Evolutionary conservation across 176 grass and related monocot species (phyloP), one percentile per base, ranked within the genome.

Genomic region (Luzula sylvatica): DNA sequence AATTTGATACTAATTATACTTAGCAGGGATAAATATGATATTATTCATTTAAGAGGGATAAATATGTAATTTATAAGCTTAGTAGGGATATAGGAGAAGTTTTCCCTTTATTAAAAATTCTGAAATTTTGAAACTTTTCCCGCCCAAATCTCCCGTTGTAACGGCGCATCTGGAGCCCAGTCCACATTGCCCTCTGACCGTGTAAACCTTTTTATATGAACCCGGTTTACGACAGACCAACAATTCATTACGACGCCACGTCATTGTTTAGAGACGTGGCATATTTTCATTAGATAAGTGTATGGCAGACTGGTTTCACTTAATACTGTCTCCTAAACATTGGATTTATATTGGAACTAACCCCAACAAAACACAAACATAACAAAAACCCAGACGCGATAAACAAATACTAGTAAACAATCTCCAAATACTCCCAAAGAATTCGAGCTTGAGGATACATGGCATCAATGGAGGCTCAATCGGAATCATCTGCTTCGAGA

Each of bases 131-230:
- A 61, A 67, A 57, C 5, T 21, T 11, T 55, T 70, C 66, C 66
- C 66, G 66, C 66, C 45, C 52, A 70, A 70, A 70, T 58, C 66
- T 41, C 52, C 55, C 55, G 55, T 58, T 39, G 35, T 45, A 70
- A 42, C 25, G 39, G 23, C 40, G 25, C 12, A 15, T 38, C 23
- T 70, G 66, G 66, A 56, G 32, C 52, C 52, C 49, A 23, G 27
- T 7, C 23, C 52, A 45, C 24, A 18, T 32, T 69, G 16, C 32
- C 54, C 19, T 17, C 24, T 38, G 7, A 4, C 51, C 14, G 22
- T n/a, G n/a, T n/a, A n/a, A n/a, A n/a, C n/a, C n/a, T n/a, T n/a
- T n/a, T n/a, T n/a, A 32, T 3, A 32, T 32, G 8, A 32, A 32
- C 29, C 8, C 29, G 29, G 29, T 32, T 32, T 8, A 32, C 29